Evolutionary conservation across 164 flowering plant genomes (phyloP), one percentile per base, ranked within the genome.

Genomic region (Hamamelis virginiana): DNA sequence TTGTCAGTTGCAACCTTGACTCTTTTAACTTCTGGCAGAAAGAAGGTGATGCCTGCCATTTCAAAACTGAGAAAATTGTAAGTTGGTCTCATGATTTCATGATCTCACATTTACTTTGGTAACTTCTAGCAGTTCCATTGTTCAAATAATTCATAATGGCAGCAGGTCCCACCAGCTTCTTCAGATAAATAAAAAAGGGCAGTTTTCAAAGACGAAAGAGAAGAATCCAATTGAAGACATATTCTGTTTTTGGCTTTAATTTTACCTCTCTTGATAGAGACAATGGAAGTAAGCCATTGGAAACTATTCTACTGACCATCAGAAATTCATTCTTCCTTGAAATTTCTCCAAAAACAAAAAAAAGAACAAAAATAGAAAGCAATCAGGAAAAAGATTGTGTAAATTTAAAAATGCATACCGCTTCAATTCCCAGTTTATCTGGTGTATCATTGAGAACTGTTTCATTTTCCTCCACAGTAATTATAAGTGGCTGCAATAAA

Each of bases 401-500:
- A 61, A 62, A 23, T 33, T 6, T 43, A 21, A 9, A 12, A 21
- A 28, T 66, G 19, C 86, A 70, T 85, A 92, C 97, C 81, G 75
- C 88, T 66, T 86, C 80, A 56, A 90, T 85, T 69, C 83, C 86
- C 58, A 85, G 74, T 67, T 81, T 82, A 58, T 87, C 90, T 47
- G 97, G 92, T 14, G 94, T 87, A 66, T 87, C 91, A 66, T 71
- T 63, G 1, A 92, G 91, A 76, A 92, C 94, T 16, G 96, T 90
- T 71, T 86, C 82, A 77, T 92, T 92, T 73, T 92, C 96, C 80
- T 85, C 87, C 66, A 92, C 97, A 21, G 85, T 78, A 78, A 92
- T 83, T 55, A 92, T 82, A 50, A 92, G 79, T 33, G 96, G 90
- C 97, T 90, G 89, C 13, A 78, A 48, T 19, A 76, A 73, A 73